A percentile compares a stretch with the other conserved stretches of the same genome.
Conservation (phyloP, 257 asterid genomes). For the Ehretia macrophylla region DNA sequence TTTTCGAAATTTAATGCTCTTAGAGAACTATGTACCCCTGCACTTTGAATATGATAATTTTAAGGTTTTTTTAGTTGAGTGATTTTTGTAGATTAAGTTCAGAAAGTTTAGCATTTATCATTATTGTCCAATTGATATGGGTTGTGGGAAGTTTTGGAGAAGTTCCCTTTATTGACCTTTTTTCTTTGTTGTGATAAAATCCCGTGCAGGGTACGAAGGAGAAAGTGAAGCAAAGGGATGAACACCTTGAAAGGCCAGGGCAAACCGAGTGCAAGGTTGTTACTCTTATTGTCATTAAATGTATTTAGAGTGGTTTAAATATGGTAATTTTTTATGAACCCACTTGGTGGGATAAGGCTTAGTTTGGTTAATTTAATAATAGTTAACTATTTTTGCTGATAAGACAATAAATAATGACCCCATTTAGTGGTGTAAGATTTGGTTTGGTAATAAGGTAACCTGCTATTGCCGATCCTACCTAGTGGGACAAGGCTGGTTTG, state of each 20-base stretch:
- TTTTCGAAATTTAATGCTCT: too few species aligned
- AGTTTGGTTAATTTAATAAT: too few species aligned
- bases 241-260: slow-evolving; percentile 26
- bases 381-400: too few species aligned
- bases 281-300: not conserved
- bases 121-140: not conserved
- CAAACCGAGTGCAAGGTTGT: slow-evolving; percentile 46
- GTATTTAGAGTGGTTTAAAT: not conserved
- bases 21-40: too few species aligned
- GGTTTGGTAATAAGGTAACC: too few species aligned
- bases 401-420: too few species aligned
- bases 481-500: too few species aligned
- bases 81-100: not conserved
- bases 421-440: too few species aligned
- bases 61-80: too few species aligned
- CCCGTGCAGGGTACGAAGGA: slow-evolving; percentile 27
- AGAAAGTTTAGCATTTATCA: too few species aligned
- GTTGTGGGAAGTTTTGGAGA: not conserved
- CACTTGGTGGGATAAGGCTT: not conserved
- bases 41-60: too few species aligned
- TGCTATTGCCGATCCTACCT: too few species aligned
- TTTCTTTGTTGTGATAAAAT: not conserved
- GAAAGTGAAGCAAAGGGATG: slow-evolving; percentile 21
- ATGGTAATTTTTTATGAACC: not conserved
- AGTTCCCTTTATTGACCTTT: not conserved